Base-by-base conservation (phyloP, 345 rosid species). In the Populus pruinosa region DNA sequence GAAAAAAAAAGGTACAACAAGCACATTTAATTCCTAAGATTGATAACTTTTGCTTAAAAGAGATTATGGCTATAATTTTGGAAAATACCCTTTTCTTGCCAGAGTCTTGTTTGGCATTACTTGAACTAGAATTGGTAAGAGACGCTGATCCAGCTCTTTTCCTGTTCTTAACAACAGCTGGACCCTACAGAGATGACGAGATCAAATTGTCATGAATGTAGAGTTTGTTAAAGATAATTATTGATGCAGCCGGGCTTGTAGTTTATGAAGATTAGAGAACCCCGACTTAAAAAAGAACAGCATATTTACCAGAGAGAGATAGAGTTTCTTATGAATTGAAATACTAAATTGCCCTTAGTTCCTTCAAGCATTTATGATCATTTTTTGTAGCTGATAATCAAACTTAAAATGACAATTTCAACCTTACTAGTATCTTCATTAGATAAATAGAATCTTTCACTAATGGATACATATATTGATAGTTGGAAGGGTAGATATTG, bases 41-140 rank as follows among this genome's bases (percentile, higher is more conserved):
- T 53, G 23, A 53, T 53, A 53, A 18, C 23, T 16, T 35, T 61
- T 36, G 55, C 66, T 73, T 25, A 21, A 72, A 72, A 53, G 9
- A 56, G 31, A 61, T n/a, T 4, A 33, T 6, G 39, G 9, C 44
- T 20, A 38, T 59, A 12, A 61, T 23, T n/a, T 6, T 35, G 25
- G 53, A 16, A 70, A 65, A 50, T 50, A 91, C 91, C 94, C 88
- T 91, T 79, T 89, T 88, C 89, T 89, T 91, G 72, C 85, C 87
- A 64, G 90, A 83, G 72, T 81, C 76, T 39, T 78, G 83, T 78
- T 88, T 91, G 3, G 87, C 20, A 39, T 88, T 53, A 79, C 78
- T 77, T 67, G 87, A 77, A 75, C 88, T 79, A 75, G 86, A 75
- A 86, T 82, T 85, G 79, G 82, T 47, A 6, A 78, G 50, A 75